These are phyloP conservation scores for Croton laevigatus DNA, from an alignment of 441 rosid genomes.

Conservation along the genomic window DNA sequence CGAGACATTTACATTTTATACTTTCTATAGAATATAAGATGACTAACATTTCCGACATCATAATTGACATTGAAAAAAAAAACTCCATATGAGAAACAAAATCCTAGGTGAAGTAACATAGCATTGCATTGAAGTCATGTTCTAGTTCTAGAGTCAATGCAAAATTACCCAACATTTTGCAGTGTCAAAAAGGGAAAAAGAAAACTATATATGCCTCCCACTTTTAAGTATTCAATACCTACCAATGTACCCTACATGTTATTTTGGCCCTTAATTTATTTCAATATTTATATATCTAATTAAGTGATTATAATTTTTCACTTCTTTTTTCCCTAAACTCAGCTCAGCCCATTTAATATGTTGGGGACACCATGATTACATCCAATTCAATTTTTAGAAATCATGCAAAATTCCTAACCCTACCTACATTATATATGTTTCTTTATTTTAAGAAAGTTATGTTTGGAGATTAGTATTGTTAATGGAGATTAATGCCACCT, in stretches of 20 bases:
- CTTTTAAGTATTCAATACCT: slow-evolving; percentile 13
- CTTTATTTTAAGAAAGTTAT: neutral
- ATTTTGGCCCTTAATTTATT: slow-evolving; percentile 19
- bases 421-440: too few species aligned
- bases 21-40: too few species aligned
- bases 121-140: slow-evolving; percentile 26
- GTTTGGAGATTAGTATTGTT: too few species aligned
- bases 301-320: neutral
- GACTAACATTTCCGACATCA: too few species aligned
- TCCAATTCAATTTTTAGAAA: slow-evolving; percentile 4
- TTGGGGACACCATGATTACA: slow-evolving; percentile 34
- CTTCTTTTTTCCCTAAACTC: neutral
- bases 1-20: too few species aligned
- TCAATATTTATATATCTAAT: neutral
- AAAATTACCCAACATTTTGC: slow-evolving; percentile 15
- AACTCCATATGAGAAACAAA: too few species aligned
- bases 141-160: slow-evolving; percentile 55
- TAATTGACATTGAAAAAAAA: too few species aligned
- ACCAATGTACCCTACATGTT: neutral
- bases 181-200: slow-evolving; percentile 23
- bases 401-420: slow-evolving; percentile 12
- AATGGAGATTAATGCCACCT: too few species aligned
- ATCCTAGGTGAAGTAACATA: too few species aligned
- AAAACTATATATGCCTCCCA: slow-evolving; percentile 42
- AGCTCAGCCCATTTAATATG: neutral